Evolutionary conservation across 805 yeast genomes (phyloP).

Genomic region (Brettanomyces bruxellensis): DNA sequence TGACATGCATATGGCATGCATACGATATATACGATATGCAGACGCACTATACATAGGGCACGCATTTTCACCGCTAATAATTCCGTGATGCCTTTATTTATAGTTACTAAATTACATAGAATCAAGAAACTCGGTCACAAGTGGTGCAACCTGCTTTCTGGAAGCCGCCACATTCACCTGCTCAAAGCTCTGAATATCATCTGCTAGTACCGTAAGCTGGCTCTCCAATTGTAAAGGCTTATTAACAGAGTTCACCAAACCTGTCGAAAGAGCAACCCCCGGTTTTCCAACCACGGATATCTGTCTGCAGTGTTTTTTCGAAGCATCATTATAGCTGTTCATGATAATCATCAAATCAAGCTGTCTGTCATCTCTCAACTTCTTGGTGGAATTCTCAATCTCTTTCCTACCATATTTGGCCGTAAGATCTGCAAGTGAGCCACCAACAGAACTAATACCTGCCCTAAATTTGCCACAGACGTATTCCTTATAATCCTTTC

Average conservation of each 20-base stretch:
- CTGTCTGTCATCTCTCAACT: constrained; percentile 20
- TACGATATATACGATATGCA: neutral
- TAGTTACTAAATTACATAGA: neutral
- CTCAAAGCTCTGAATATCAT: constrained; percentile 27
- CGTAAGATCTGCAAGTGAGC: constrained; percentile 46
- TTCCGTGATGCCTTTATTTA: neutral
- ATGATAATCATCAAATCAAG: constrained; percentile 37
- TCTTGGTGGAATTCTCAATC: constrained; percentile 11
- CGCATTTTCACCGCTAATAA: too few species aligned
- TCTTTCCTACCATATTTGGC: constrained; percentile 13
- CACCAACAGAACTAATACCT: constrained; percentile 75
- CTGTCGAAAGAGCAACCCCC: constrained; percentile 5
- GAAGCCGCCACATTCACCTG: constrained; percentile 50
- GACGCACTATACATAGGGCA: neutral
- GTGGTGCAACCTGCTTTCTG: constrained; percentile 82
- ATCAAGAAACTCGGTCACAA: constrained; percentile 16
- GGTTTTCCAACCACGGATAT: constrained; percentile 22
- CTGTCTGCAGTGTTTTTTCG: constrained; percentile 33
- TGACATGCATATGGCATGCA: neutral
- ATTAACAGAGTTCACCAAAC: constrained; percentile 9
- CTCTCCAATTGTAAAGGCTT: constrained; percentile 19
- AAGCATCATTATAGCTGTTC: constrained; percentile 31
- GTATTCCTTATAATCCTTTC: constrained; percentile 82
- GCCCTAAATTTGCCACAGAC: constrained; percentile 29
- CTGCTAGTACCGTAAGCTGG: constrained; percentile 1